Base-by-base conservation (phyloP, 768 basidiomycete species). In the Boletellus ananas region DNA sequence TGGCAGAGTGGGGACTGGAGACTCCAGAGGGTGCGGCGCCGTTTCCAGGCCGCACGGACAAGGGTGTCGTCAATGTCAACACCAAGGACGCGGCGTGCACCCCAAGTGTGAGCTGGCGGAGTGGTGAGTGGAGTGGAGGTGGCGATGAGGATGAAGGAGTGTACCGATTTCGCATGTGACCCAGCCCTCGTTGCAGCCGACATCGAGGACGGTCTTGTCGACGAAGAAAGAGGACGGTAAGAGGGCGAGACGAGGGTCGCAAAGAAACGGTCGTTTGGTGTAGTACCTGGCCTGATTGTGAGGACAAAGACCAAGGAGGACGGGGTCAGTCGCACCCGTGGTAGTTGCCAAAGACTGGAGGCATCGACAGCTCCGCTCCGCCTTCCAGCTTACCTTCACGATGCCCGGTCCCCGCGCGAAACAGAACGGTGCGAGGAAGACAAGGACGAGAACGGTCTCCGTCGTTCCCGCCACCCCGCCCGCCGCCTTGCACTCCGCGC, bases 181-280 rank as follows among this genome's bases (percentile, higher is more conserved):
- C 76, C 79, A 81, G 8, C 92, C 92, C 60, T 90, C 84, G 64
- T 94, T 95, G 63, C 89, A 90, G 1, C 92, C 92, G 0, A 94
- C 70, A 66, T 95, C 92, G 11, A 95, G 75, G 3, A 94, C 84
- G 41, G 73, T 70, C 50, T 79, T 79, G 13, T 67, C 76, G 3
- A 51, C 23, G 57, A 93, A 83, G 31, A 86, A 70, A 1, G 66
- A 56, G 4, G 65, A 35, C 0, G 84, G 83, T 2, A 95, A 69
- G 16, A 84, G 68, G 1, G 76, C 72, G 2, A 95, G 74, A 14
- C 93, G 79, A 0, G 79, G 76, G 63, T 94, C 89, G 31, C 68
- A 68, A 1, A 73, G 59, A 18, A 71, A 74, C 0, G 81, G 83
- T 6, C 88, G 79, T 67, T 87, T 90, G n/a, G 75, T 70, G 70